Conservation (phyloP, 2,329 filamentous ascomycete genomes). For the Apiospora kogelbergensis region DNA sequence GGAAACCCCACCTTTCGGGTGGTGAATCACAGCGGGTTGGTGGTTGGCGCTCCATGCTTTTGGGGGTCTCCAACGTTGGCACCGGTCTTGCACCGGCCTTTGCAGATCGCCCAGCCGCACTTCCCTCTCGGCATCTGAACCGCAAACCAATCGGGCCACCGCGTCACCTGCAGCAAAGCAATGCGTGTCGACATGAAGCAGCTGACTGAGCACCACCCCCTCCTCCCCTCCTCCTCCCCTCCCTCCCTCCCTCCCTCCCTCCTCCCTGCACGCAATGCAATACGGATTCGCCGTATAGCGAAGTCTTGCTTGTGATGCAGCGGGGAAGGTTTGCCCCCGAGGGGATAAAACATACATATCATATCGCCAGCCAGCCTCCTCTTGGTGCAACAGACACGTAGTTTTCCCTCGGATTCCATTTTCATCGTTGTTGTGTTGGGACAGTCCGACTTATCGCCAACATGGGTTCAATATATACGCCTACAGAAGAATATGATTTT, state of each 20-base stretch:
- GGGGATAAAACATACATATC: background rate
- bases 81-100: too few relatives aligned
- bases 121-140: background rate
- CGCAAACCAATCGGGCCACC: background rate
- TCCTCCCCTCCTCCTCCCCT: too few relatives aligned
- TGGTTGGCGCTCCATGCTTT: background rate
- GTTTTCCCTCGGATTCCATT: background rate
- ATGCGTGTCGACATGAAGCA: background rate
- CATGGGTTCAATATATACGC: background rate
- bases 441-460: background rate
- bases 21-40: background rate
- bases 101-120: background rate
- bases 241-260: too few relatives aligned
- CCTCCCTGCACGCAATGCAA: too few relatives aligned
- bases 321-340: background rate
- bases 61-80: background rate
- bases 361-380: background rate
- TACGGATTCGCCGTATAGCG: background rate
- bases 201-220: background rate
- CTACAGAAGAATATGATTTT: constrained; percentile 29
- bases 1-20: background rate
- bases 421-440: background rate
- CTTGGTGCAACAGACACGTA: background rate
- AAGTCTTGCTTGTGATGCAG: background rate
- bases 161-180: background rate